Evolutionary conservation across 2,329 filamentous ascomycete species (phyloP), one percentile per base, ranked within the genome.

Genomic region (Neopestalotiopsis sp.): DNA sequence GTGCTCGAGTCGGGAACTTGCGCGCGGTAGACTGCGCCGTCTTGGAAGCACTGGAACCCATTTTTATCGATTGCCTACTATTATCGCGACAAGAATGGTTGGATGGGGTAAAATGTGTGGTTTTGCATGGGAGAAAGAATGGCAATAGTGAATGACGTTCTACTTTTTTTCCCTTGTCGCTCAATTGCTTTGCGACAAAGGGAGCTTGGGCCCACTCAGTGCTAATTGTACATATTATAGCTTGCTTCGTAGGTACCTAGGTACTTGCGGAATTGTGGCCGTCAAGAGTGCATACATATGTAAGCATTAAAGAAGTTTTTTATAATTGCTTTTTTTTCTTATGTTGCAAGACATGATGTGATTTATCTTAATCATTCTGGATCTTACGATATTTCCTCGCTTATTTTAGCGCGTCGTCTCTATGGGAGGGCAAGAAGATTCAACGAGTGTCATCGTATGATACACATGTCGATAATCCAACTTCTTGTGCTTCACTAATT

Each of bases 41-140:
- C 74, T 86, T 87, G 30, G 85, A 87, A 3, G 83, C 79, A 53
- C 82, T 80, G 5, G 84, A 79, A 42, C 85, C 85, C 85, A 87
- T 84, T 63, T 14, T 24, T 59, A 9, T 20, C 9, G 45, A n/a
- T 9, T 53, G 9, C 3, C 17, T 30, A 10, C 7, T 34, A 59
- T n/a, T 17, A 24, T 40, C 5, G 14, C 14, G 32, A 63, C 30
- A 30, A 7, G 10, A 30, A 5, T 24, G 12, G 57, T 10, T 14
- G 20, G 9, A 13, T 17, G n/a, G 30, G 30, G 17, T 30, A 30
- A 14, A 12, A 13, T 30, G 3, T 59, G 5, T 14, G 30, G 24
- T 34, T n/a, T 7, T 24, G 30, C 9, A 14, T 28, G 30, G 28
- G 12, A 14, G 24, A 59, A 24, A n/a, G 17, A 59, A 30, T 38